phyloP scores from a whole-genome alignment of 768 basidiomycete genomes.

The Suillus sp. region DNA sequence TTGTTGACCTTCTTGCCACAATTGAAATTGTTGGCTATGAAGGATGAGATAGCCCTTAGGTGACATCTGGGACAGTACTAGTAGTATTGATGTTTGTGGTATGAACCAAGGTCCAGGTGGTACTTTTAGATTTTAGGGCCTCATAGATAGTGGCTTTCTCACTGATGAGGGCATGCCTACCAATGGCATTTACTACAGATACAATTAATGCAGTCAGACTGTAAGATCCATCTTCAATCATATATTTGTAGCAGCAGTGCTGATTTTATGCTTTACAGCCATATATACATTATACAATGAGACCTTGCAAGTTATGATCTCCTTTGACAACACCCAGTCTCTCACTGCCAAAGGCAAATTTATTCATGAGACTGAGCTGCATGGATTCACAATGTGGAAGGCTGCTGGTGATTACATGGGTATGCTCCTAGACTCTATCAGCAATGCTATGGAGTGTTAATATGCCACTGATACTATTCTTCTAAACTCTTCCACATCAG shows the following conservation, averaged over 20 bases:
- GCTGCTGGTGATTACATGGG: conserved; percentile 61
- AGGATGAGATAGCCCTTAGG: conserved; percentile 42
- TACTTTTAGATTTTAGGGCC: conserved; percentile 59
- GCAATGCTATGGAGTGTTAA: conserved; percentile 8
- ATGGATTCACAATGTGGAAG: conserved; percentile 70
- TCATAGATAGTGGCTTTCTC: conserved; percentile 59
- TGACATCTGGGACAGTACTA: conserved; percentile 54
- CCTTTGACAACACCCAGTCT: conserved; percentile 59
- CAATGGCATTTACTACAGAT: conserved; percentile 52
- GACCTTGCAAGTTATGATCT: conserved; percentile 51
- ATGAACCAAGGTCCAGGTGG: conserved; percentile 48
- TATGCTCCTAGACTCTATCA: conserved; percentile 58
- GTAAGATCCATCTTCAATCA: conserved; percentile 43
- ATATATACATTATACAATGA: conserved; percentile 60
- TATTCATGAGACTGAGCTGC: conserved; percentile 50
- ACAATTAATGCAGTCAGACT: conserved; percentile 71
- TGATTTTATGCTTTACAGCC: conserved; percentile 46
- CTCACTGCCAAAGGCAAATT: conserved; percentile 52
- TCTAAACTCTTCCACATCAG: not conserved
- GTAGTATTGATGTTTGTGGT: conserved; percentile 59
- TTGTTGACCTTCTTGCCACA: not conserved
- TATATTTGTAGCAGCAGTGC: conserved; percentile 44
- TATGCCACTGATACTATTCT: not conserved
- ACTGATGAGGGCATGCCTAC: conserved; percentile 31
- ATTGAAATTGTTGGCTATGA: not conserved